Conservation (phyloP, 805 yeast genomes). For the Teunomyces stri region DNA sequence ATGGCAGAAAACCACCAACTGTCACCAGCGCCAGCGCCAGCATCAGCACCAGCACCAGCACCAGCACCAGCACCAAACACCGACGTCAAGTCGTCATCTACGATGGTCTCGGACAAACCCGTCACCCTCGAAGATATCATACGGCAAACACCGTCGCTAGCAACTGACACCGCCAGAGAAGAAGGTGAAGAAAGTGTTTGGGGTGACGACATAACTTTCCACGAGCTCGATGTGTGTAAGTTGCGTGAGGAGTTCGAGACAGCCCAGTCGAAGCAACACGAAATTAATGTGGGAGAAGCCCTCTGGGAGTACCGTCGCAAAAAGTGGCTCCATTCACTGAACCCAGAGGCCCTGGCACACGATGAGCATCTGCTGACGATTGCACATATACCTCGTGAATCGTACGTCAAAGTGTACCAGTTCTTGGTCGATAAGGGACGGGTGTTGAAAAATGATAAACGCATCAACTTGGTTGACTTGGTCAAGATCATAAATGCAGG, state of each 20-base stretch:
- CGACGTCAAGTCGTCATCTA: constrained; percentile 13
- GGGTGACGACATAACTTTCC: constrained; percentile 14
- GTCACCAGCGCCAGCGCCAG: constrained; percentile 2
- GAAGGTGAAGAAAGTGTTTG: constrained; percentile 11
- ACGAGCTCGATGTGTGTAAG: constrained; percentile 25
- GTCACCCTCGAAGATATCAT: constrained; percentile 18
- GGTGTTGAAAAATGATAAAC: constrained; percentile 53
- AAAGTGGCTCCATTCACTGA: constrained; percentile 57
- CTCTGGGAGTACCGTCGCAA: constrained; percentile 70
- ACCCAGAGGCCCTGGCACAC: constrained; percentile 17
- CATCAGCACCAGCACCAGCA: neutral
- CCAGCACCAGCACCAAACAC: neutral
- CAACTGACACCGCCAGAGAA: constrained; percentile 12
- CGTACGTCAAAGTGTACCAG: constrained; percentile 62
- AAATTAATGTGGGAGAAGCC: constrained; percentile 44
- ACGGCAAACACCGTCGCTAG: constrained; percentile 17
- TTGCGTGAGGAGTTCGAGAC: constrained; percentile 32
- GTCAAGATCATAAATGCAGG: constrained; percentile 74
- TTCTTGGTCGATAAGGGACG: constrained; percentile 69
- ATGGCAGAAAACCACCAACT: constrained; percentile 24
- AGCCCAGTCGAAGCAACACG: constrained; percentile 11
- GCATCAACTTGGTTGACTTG: constrained; percentile 73
- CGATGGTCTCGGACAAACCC: constrained; percentile 11
- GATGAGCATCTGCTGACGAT: constrained; percentile 16
- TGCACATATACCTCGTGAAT: constrained; percentile 44